Percentiles rank a stretch among this genome's conserved stretches.
Evolutionary conservation across 1,284 basidiomycete genomes (phyloP).

Genomic region (Phylloporus sp.): DNA sequence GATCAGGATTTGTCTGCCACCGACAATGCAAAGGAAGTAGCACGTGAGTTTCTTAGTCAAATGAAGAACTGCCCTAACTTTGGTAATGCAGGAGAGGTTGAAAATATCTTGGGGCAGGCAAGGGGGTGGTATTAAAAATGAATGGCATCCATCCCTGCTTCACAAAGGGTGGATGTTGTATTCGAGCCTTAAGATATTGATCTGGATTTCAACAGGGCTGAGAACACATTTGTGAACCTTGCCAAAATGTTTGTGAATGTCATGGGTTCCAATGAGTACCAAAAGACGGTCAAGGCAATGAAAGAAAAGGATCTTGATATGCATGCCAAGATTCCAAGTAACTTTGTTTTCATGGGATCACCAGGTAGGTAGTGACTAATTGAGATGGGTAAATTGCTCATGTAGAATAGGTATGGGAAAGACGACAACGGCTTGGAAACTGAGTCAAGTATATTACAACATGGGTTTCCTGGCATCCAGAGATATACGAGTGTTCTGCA

Average conservation of each 20-base stretch:
- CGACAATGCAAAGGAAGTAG: conserved; percentile 55
- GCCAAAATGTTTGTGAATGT: conserved; percentile 61
- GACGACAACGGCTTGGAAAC: conserved; percentile 48
- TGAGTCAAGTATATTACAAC: conserved; percentile 42
- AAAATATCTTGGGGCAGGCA: conserved; percentile 60
- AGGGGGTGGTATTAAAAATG: conserved; percentile 56
- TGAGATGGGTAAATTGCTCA: background rate
- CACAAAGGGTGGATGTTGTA: conserved; percentile 44
- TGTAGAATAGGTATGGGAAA: conserved; percentile 41
- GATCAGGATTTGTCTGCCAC: conserved; percentile 61
- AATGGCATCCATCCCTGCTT: conserved; percentile 38
- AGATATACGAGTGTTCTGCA: conserved; percentile 63
- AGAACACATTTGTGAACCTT: conserved; percentile 54
- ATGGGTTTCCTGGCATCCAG: conserved; percentile 30
- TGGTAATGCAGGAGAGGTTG: conserved; percentile 70
- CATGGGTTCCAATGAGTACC: conserved; percentile 61
- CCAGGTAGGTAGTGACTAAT: conserved; percentile 40
- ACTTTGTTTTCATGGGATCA: conserved; percentile 73
- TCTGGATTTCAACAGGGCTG: conserved; percentile 53
- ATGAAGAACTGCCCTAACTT: conserved; percentile 62
- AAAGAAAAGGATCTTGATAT: conserved; percentile 48
- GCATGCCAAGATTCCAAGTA: conserved; percentile 59
- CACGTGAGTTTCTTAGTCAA: conserved; percentile 55
- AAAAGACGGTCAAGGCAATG: conserved; percentile 50
- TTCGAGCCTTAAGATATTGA: conserved; percentile 69